Conservation (phyloP, 371 early-diverging fungal species). For the Mortierella sp. region DNA sequence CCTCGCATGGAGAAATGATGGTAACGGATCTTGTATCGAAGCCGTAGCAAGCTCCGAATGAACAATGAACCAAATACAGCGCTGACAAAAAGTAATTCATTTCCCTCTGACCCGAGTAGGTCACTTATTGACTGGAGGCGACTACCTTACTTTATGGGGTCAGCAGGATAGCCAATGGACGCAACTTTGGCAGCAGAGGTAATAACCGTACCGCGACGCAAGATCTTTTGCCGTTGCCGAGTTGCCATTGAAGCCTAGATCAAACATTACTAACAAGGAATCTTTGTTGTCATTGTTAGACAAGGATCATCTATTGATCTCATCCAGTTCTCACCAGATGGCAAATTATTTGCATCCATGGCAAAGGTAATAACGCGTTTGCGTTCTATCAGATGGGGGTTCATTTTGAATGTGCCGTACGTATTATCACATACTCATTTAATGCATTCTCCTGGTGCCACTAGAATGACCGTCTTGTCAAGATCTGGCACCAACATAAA, state of each 20-base stretch:
- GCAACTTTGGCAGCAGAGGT: slow-evolving; percentile 44
- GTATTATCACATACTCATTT: not conserved
- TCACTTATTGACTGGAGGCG: slow-evolving; percentile 29
- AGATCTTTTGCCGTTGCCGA: not conserved
- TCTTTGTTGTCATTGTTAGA: slow-evolving; percentile 11
- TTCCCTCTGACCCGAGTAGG: slow-evolving; percentile 4
- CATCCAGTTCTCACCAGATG: slow-evolving; percentile 78
- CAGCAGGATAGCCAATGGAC: slow-evolving; percentile 33
- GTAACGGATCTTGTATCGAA: slow-evolving; percentile 3
- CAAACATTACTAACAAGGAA: not conserved
- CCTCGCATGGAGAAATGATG: slow-evolving; percentile 55
- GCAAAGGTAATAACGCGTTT: slow-evolving; percentile 63
- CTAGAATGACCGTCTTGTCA: slow-evolving; percentile 78
- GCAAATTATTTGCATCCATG: slow-evolving; percentile 77
- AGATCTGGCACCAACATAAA: slow-evolving; percentile 74
- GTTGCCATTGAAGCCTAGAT: not conserved
- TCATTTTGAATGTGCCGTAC: no score
- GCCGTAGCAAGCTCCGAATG: not conserved
- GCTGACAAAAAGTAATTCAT: not conserved
- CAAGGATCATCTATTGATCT: slow-evolving; percentile 50
- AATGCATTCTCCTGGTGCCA: no score
- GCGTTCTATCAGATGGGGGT: not conserved
- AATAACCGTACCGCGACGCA: not conserved
- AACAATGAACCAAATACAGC: not conserved
- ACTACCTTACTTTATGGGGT: slow-evolving; percentile 25